phyloP scores from a whole-genome alignment of 2,329 filamentous ascomycete species.

The Sclerotinia sclerotiorum region DNA sequence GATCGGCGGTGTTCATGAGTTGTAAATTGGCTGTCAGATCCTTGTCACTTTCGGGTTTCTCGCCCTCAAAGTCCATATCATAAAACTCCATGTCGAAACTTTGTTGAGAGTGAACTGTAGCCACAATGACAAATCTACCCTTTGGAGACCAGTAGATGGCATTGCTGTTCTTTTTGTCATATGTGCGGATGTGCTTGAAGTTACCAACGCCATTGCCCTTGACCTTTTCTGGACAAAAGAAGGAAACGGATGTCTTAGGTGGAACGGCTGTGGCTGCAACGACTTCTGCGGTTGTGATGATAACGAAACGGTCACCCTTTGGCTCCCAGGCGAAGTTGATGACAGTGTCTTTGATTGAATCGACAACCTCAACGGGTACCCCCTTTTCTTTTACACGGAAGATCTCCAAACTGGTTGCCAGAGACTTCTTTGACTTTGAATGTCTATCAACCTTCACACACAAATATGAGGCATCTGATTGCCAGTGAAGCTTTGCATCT shows the following conservation, averaged over 20 bases:
- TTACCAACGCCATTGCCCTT: constrained; percentile 82
- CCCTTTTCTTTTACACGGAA: constrained; percentile 98
- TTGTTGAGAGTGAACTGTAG: constrained; percentile 88
- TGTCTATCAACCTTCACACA: constrained; percentile 99
- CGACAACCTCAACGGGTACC: constrained; percentile 95
- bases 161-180: constrained; percentile 99
- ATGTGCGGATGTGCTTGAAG: constrained; percentile 92
- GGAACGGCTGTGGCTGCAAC: constrained; percentile 74
- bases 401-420: constrained; percentile 95
- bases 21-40: constrained; percentile 92
- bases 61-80: constrained; percentile 96
- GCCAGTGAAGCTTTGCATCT: constrained; percentile 98
- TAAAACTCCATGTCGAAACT: constrained; percentile 97
- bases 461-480: constrained; percentile 88
- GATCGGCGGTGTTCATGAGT: constrained; percentile 88
- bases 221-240: constrained; percentile 94
- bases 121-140: constrained; percentile 91
- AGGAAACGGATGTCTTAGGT: constrained; percentile 91
- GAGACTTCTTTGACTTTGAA: constrained; percentile 98
- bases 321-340: constrained; percentile 99
- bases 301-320: constrained; percentile 94
- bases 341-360: constrained; percentile 96
- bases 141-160: constrained; percentile 98
- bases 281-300: constrained; percentile 91
- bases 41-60: constrained; percentile 90